phyloP scores from a whole-genome alignment of 2,329 filamentous ascomycete species.

The Podosphaera fusca region DNA sequence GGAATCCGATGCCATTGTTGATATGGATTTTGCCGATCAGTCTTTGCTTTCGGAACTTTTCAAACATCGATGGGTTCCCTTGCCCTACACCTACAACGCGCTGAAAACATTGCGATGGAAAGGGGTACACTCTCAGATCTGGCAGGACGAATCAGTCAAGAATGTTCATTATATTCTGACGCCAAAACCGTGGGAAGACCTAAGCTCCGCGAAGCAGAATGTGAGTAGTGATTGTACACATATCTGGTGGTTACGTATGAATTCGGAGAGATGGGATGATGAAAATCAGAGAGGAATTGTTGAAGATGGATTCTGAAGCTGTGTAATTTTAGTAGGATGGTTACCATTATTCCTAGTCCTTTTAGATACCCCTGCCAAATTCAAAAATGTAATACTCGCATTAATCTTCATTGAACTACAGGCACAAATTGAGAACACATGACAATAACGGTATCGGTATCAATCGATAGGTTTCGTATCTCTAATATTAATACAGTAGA shows the following conservation, averaged over 20 bases:
- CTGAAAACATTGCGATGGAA: constrained; percentile 34
- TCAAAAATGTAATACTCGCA: too few species aligned
- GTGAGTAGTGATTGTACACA: constrained; percentile 23
- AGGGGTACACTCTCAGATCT: constrained; percentile 30
- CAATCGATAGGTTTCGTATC: too few species aligned
- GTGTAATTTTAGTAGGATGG: too few species aligned
- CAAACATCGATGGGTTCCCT: constrained; percentile 28
- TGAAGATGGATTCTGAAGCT: not conserved
- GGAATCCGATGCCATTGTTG: constrained; percentile 20
- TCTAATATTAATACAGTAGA: too few species aligned
- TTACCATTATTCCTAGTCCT: too few species aligned
- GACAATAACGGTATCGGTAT: too few species aligned
- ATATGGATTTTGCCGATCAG: constrained; percentile 36
- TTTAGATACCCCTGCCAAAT: too few species aligned
- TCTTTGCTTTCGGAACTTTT: constrained; percentile 32
- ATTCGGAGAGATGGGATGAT: constrained; percentile 18
- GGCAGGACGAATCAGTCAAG: constrained; percentile 33
- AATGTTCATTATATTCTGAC: constrained; percentile 38
- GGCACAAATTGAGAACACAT: too few species aligned
- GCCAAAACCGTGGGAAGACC: constrained; percentile 38
- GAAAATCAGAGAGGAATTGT: constrained; percentile 16
- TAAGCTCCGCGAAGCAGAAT: constrained; percentile 22
- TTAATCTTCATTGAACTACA: too few species aligned
- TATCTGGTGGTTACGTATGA: constrained; percentile 30
- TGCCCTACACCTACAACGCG: constrained; percentile 39